Evolutionary conservation across 1,284 basidiomycete genomes (phyloP), one percentile per base, ranked within the genome.

Genomic region (Fomitopsis schrenkii): DNA sequence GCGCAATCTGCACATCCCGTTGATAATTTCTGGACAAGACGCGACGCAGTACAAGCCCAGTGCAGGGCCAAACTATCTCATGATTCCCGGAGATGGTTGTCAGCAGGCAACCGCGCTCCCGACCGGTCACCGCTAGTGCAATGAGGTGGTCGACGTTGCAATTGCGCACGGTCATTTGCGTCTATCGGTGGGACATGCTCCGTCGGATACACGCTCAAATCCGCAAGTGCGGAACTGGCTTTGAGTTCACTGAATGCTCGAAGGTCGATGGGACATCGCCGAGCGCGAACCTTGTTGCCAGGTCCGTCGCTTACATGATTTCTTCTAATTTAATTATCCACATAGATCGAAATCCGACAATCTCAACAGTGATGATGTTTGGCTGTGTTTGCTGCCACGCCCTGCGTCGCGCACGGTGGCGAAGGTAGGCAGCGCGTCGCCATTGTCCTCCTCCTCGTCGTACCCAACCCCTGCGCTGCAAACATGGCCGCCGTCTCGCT

Each of bases 401-500:
- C 44, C 46, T 12, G 26, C 46, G 26, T 48, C 22, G 22, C 22
- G 22, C 22, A 22, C 22, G 22, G 22, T 22, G 22, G 22, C 22
- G 22, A 22, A 22, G 22, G 12, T 26, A n/a, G 14, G 57, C 30
- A 40, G 38, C 30, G 38, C 19, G 40, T 44, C n/a, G 33, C 19
- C 30, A 22, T 40, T 40, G 6, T 41, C 35, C 52, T 54, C 41
- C 46, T 55, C 59, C 55, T 48, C 57, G 54, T 55, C 58, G 55
- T 40, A 19, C 55, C 60, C 42, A 56, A n/a, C 52, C 57, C 1
- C 2, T 22, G 22, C 22, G 22, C 22, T 22, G 22, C 58, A 55
- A 73, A 67, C 68, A 83, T 83, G 81, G 80, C 82, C 55, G 75
- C 79, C 41, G 75, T 79, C 55, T 72, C 81, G 53, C 80, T 86